These are phyloP conservation scores for Mucor irregularis DNA, from an alignment of 371 early-diverging fungal genomes.

Conservation along the genomic window DNA sequence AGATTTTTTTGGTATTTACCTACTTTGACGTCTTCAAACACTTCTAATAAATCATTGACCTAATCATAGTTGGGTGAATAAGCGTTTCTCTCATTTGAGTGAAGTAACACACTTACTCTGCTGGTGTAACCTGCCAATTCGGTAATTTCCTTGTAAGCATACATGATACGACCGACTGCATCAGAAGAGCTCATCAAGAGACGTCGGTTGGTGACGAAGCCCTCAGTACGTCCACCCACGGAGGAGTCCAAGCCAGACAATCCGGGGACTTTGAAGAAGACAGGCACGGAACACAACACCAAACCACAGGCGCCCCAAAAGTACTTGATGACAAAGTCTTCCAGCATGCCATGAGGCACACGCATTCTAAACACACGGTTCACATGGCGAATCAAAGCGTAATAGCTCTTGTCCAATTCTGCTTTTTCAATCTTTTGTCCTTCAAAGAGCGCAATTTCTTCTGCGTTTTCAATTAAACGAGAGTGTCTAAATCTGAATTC, in stretches of 20 bases:
- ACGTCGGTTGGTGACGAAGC: conserved; percentile 91
- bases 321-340: conserved; percentile 91
- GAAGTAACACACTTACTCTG: conserved; percentile 63
- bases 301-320: conserved; percentile 96
- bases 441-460: conserved; percentile 87
- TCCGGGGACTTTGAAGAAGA: conserved; percentile 76
- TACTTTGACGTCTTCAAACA: conserved; percentile 78
- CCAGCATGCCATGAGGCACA: conserved; percentile 86
- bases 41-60: conserved; percentile 73
- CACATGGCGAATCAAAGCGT: conserved; percentile 77
- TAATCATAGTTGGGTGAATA: conserved; percentile 7
- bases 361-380: conserved; percentile 78
- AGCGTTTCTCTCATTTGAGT: too few relatives aligned
- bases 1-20: conserved; percentile 71
- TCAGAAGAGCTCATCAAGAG: conserved; percentile 81
- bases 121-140: conserved; percentile 92
- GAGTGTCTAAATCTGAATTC: conserved; percentile 89
- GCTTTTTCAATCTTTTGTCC: conserved; percentile 78
- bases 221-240: conserved; percentile 60
- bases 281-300: conserved; percentile 86
- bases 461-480: conserved; percentile 84
- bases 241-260: conserved; percentile 31
- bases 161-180: conserved; percentile 91
- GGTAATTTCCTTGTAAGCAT: conserved; percentile 85
- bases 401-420: conserved; percentile 77